These are phyloP conservation scores for Hyaloperonospora arabidopsidis DNA, from an alignment of 352 stramenopile species.

Conservation along the genomic window DNA sequence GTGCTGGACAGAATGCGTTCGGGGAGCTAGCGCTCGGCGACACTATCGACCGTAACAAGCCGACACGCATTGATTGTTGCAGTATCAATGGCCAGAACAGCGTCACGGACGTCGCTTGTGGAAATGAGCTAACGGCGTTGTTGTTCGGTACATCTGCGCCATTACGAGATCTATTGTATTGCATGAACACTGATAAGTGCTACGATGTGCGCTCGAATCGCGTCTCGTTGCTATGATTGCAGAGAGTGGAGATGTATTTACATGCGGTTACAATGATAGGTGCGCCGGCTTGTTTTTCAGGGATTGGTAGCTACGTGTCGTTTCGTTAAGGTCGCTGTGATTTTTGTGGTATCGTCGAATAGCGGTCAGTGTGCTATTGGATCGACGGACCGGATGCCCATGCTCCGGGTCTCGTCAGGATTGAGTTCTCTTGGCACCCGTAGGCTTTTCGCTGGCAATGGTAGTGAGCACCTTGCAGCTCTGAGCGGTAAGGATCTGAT, in stretches of 20 bases:
- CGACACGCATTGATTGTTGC: slow-evolving; percentile 34
- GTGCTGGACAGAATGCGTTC: slow-evolving; percentile 77
- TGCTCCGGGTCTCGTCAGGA: slow-evolving; percentile 36
- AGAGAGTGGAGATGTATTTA: slow-evolving; percentile 76
- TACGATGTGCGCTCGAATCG: slow-evolving; percentile 1
- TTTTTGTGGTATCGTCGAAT: not conserved
- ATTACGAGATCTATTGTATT: not conserved
- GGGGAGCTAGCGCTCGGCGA: slow-evolving; percentile 88
- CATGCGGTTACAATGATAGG: slow-evolving; percentile 91
- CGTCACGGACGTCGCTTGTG: slow-evolving; percentile 78
- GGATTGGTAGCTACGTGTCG: no score
- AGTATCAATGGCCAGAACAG: slow-evolving; percentile 25
- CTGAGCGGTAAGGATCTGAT: slow-evolving; percentile 43
- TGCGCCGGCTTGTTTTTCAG: slow-evolving; percentile 9
- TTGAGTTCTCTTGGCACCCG: slow-evolving; percentile 55
- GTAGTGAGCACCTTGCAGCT: slow-evolving; percentile 86
- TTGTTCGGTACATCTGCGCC: slow-evolving; percentile 44
- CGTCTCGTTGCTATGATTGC: not conserved
- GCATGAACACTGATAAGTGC: not conserved
- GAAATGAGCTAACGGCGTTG: slow-evolving; percentile 88
- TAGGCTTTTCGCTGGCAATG: slow-evolving; percentile 86
- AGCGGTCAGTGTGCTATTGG: slow-evolving; percentile 88
- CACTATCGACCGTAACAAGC: slow-evolving; percentile 49
- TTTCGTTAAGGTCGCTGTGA: not conserved
- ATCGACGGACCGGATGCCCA: slow-evolving; percentile 62